Evolutionary conservation across 2,329 filamentous ascomycete genomes (phyloP).

Genomic region (Dothistroma septosporum): DNA sequence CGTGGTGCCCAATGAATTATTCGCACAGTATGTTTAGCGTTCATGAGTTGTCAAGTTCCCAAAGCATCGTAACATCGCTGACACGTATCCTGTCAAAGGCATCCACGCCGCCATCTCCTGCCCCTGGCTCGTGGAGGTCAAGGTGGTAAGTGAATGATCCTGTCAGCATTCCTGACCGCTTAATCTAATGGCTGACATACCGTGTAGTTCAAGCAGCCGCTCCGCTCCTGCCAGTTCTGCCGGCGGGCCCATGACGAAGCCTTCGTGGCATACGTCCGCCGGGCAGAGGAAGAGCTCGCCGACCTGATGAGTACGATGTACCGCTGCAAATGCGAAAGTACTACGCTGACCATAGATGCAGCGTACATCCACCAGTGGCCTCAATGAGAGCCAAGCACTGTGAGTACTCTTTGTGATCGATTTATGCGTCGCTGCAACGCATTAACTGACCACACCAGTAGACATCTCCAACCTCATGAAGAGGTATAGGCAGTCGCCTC

Average conservation of each 20-base stretch:
- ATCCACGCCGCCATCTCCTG: background rate
- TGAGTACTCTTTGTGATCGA: background rate
- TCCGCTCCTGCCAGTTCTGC: background rate
- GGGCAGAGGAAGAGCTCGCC: background rate
- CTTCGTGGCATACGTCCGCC: background rate
- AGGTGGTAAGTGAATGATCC: background rate
- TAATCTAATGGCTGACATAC: background rate
- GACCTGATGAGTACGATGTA: background rate
- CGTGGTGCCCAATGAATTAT: background rate
- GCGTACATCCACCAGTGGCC: background rate
- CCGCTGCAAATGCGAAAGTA: background rate
- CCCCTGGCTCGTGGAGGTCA: background rate
- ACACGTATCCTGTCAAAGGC: background rate
- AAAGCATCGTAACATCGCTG: background rate
- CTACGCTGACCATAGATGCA: background rate
- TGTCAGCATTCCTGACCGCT: background rate
- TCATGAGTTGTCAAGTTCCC: background rate
- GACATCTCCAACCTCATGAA: background rate
- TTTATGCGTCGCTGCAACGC: background rate
- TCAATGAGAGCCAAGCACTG: background rate
- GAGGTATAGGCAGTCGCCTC: background rate
- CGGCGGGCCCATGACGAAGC: background rate
- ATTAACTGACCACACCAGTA: background rate
- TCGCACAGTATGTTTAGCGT: background rate
- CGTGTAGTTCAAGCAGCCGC: background rate